Base-by-base conservation (phyloP, 371 early-diverging fungal species). In the Chytridiales sp. region DNA sequence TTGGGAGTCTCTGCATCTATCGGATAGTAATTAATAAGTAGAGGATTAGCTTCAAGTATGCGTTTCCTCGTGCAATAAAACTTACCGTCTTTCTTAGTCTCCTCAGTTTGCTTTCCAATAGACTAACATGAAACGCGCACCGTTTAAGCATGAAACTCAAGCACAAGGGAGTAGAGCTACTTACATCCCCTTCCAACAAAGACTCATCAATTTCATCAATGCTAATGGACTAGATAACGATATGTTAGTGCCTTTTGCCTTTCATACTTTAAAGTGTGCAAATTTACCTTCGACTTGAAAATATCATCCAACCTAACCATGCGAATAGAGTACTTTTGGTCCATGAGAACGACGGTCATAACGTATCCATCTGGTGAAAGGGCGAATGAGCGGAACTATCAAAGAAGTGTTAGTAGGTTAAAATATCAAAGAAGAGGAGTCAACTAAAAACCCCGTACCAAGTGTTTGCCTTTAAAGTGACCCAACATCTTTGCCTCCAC, bases 341-440 rank as follows among this genome's bases (percentile, higher is more conserved):
- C 69, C 35, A 47, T 44, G 21, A 72, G 47, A 2, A 79, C 56
- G 8, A 69, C 48, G 1, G 74, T 29, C 27, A 80, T 58, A 6
- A 72, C 55, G n/a, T 49, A 31, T 9, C 80, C 80, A 39, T 77
- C 76, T 1, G 71, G 74, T 1, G 77, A 76, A n/a, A 70, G 8
- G 15, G 72, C n/a, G 56, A 77, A 80, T n/a, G 67, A 68, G n/a
- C 62, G 52, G 48, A 77, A 72, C 73, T 70, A 56, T 15, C 6
- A 22, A 9, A 32, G 30, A 26, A 4, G 31, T 40, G 9, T n/a
- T 0, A 22, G 0, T 38, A 17, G 35, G 30, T 47, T 39, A 40
- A 17, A 41, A 5, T 38, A 47, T 31, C 11, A 29, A 15, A 35
- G 51, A 56, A 34, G 13, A 51, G 13, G 58, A 8, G 34, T 2